phyloP scores from a whole-genome alignment of 169 alveolate species.

The Perkinsus chesapeaki region DNA sequence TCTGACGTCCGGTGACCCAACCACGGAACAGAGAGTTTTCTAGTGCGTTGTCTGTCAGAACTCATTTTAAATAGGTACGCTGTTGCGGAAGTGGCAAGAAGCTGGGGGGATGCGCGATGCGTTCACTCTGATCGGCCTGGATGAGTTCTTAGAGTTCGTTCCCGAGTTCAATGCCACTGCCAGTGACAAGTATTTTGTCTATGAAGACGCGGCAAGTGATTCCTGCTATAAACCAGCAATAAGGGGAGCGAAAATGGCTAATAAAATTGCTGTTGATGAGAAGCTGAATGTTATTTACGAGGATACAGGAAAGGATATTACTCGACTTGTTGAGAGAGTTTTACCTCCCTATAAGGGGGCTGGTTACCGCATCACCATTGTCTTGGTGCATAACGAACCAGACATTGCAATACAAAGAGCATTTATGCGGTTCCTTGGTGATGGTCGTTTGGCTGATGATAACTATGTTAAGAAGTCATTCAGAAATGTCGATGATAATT shows the following conservation, averaged over 20 bases:
- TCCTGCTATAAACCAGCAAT: background rate
- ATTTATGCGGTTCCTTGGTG: background rate
- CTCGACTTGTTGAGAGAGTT: background rate
- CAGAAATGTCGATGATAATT: background rate
- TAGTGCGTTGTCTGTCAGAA: background rate
- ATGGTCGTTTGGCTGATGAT: background rate
- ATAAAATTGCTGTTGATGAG: background rate
- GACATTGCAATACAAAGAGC: background rate
- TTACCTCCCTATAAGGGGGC: background rate
- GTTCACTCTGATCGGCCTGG: background rate
- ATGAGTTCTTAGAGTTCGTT: background rate
- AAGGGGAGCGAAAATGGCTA: background rate
- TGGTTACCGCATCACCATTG: background rate
- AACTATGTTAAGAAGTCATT: background rate
- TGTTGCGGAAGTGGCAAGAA: background rate
- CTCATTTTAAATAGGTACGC: background rate
- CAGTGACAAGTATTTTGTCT: background rate
- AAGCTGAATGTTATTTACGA: background rate
- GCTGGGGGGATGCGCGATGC: background rate
- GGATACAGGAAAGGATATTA: background rate
- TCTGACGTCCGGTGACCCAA: too few relatives aligned
- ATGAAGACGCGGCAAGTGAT: background rate
- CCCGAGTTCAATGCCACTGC: background rate
- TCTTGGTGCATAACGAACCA: background rate
- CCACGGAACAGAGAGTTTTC: too few relatives aligned